Percentiles rank a stretch among this genome's conserved stretches.
These are phyloP conservation scores for Edaphochlamys debaryana DNA, from an alignment of 139 green algal species.

Conservation along the genomic window DNA sequence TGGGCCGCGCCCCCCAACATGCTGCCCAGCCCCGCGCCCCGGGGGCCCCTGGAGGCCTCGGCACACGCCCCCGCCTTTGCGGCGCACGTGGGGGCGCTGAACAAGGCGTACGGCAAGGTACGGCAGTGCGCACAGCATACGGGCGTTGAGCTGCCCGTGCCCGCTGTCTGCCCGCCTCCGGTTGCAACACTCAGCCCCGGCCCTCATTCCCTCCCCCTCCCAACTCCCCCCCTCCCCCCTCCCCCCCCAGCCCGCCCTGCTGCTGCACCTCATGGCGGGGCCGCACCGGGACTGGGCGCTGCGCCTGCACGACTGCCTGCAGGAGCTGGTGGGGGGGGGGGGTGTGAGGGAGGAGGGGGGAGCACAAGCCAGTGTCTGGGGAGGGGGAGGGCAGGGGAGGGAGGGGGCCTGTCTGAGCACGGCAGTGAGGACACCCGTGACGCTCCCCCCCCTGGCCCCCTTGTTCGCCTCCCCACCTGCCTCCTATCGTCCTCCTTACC, in stretches of 20 bases:
- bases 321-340: not conserved
- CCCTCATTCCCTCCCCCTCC: not conserved
- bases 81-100: not conserved
- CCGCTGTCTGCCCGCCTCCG: not conserved
- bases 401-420: no score
- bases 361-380: not conserved
- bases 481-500: no score
- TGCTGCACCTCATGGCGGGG: not conserved
- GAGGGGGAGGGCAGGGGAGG: not conserved
- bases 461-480: no score
- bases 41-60: not conserved
- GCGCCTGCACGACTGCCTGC: not conserved
- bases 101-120: not conserved
- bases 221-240: not conserved
- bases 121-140: not conserved
- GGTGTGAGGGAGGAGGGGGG: no score
- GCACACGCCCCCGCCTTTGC: not conserved
- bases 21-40: not conserved
- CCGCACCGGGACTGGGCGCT: not conserved
- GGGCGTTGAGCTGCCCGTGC: not conserved
- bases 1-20: constrained; percentile 14
- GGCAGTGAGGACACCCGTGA: no score
- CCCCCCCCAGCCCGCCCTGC: not conserved
- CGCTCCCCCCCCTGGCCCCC: no score
- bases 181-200: not conserved